These are phyloP conservation scores for Saxophila tyrrhenica DNA, from an alignment of 495 filamentous ascomycete species.

Conservation along the genomic window DNA sequence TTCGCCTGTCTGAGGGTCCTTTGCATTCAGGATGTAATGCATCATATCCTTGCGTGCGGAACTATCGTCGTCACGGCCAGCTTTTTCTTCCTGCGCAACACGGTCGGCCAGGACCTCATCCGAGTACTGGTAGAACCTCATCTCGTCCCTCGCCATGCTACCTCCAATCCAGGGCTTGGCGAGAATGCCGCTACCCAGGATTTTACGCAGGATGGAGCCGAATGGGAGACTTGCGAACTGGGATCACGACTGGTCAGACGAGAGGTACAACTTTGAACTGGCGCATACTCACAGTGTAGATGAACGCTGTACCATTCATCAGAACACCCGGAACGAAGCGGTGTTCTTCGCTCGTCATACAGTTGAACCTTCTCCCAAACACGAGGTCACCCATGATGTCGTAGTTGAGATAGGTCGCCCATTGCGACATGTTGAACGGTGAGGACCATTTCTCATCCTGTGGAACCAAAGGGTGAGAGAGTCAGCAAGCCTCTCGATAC, in stretches of 20 bases:
- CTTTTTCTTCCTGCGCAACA: conserved; percentile 36
- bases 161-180: background rate
- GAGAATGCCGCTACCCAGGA: background rate
- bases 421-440: background rate
- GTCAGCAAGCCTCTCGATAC: conserved; percentile 2
- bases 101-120: conserved; percentile 46
- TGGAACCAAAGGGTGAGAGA: no score
- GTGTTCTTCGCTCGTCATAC: conserved; percentile 28
- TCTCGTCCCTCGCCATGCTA: background rate
- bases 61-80: background rate
- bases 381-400: conserved; percentile 62
- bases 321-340: conserved; percentile 51
- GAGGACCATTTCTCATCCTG: conserved; percentile 8
- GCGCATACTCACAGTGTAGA: background rate
- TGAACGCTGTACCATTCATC: conserved; percentile 37
- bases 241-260: background rate
- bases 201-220: background rate
- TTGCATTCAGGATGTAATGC: conserved; percentile 26
- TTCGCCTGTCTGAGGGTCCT: conserved; percentile 26
- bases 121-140: conserved; percentile 29
- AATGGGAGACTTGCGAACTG: background rate
- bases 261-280: no score
- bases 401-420: conserved; percentile 45
- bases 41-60: conserved; percentile 23
- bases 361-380: conserved; percentile 30